Base-by-base conservation (phyloP, 2,329 filamentous ascomycete genomes). In the Colletotrichum gloeosporioides region DNA sequence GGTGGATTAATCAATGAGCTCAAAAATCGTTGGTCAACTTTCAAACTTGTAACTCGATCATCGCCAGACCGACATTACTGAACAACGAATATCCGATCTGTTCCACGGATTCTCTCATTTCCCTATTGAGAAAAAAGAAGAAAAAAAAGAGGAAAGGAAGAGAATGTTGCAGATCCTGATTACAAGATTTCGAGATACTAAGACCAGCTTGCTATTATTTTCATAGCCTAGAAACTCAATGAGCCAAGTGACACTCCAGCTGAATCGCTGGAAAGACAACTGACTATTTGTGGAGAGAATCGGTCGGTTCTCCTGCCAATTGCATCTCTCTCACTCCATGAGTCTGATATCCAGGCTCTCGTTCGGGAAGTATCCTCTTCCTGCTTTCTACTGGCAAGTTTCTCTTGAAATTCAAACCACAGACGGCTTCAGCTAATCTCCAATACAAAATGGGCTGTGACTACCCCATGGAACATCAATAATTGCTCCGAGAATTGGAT, bases 381-480 rank as follows among this genome's bases (percentile, higher is more conserved):
- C 44, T 22, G 3, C n/a, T 44, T 4, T 18, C 36, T 2, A 7
- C 15, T 7, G 13, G 4, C 6, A 15, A 34, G 6, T 34, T 34
- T 15, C 13, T 34, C 32, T 34, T 34, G 13, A 34, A 34, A 15
- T 34, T 15, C 13, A 34, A 34, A 7, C 13, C 12, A 3, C 32
- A 1, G 3, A 34, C 3, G 18, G 18, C 39, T 53, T 53, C 0
- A 53, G 10, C n/a, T 4, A 0, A 53, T 53, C 1, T n/a, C 3
- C 10, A 22, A 49, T 22, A 49, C 3, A 44, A 10, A 0, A 8
- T 1, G 2, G n/a, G 44, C 9, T 13, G 0, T 4, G n/a, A 13
- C 6, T 53, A 10, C 0, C 6, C 44, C n/a, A 22, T 12, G 3
- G 0, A 13, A 22, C n/a, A 22, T 22, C 0, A 13, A 22, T 2